Conservation (phyloP, 2,329 filamentous ascomycete genomes). For the Pseudocercospora eumusae region DNA sequence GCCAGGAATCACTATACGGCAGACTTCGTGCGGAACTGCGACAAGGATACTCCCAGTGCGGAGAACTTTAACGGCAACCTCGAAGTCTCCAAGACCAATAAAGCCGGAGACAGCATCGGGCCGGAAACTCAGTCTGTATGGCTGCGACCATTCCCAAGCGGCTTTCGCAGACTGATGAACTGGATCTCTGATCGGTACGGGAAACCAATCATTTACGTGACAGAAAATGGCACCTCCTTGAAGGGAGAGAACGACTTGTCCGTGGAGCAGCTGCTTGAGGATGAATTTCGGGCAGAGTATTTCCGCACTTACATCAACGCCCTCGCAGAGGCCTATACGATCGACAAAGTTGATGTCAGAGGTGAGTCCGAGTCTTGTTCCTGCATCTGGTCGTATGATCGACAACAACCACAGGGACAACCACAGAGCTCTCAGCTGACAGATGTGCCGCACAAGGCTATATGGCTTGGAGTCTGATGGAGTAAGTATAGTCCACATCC, state of each 20-base stretch:
- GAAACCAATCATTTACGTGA: conserved; percentile 78
- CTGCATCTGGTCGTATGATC: conserved; percentile 17
- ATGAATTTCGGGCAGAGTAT: conserved; percentile 80
- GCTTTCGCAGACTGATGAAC: conserved; percentile 74
- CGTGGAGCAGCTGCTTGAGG: conserved; percentile 69
- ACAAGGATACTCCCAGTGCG: conserved; percentile 55
- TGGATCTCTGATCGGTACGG: conserved; percentile 78
- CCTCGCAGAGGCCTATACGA: conserved; percentile 68
- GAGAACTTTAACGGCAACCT: conserved; percentile 76
- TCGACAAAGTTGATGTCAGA: conserved; percentile 75
- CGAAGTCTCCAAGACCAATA: conserved; percentile 67
- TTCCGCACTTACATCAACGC: conserved; percentile 75
- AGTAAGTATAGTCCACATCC: conserved; percentile 11
- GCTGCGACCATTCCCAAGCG: conserved; percentile 73
- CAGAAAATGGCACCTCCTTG: conserved; percentile 83
- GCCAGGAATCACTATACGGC: conserved; percentile 78
- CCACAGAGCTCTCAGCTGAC: conserved; percentile 10
- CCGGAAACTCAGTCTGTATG: conserved; percentile 80
- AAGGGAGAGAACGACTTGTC: conserved; percentile 79
- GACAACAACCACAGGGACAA: neutral
- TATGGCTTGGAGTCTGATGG: conserved; percentile 19
- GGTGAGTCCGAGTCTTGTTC: conserved; percentile 52
- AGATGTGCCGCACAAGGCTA: conserved; percentile 8
- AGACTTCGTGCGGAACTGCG: conserved; percentile 75
- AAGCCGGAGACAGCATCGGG: conserved; percentile 72